These are phyloP conservation scores for Rhizopogon salebrosus DNA, from an alignment of 768 basidiomycete species.

Conservation along the genomic window DNA sequence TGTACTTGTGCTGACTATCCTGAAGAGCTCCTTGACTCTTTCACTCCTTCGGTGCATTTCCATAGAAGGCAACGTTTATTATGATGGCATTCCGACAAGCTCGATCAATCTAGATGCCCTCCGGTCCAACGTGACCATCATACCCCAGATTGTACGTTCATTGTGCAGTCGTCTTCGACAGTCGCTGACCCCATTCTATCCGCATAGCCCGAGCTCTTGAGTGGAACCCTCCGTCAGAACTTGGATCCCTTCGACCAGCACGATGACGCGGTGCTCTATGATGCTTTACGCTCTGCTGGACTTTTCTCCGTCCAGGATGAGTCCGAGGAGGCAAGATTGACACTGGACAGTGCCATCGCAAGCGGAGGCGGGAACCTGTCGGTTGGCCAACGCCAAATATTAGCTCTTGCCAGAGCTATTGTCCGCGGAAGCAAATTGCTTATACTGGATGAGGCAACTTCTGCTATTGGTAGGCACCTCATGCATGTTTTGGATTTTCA, in stretches of 20 bases:
- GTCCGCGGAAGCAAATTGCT: conserved; percentile 52
- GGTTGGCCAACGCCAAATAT: conserved; percentile 56
- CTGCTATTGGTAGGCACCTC: neutral
- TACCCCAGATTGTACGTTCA: conserved; percentile 46
- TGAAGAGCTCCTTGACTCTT: conserved; percentile 44
- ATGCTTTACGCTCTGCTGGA: conserved; percentile 44
- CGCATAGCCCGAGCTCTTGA: conserved; percentile 44
- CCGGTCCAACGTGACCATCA: conserved; percentile 51
- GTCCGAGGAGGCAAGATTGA: conserved; percentile 31
- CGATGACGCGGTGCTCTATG: conserved; percentile 48
- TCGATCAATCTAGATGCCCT: conserved; percentile 49
- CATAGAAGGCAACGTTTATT: conserved; percentile 46
- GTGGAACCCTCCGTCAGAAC: conserved; percentile 52
- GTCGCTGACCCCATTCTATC: neutral
- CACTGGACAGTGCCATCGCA: conserved; percentile 40
- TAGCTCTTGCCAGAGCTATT: conserved; percentile 56
- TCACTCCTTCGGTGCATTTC: conserved; percentile 50
- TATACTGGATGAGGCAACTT: conserved; percentile 50
- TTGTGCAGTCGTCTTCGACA: neutral
- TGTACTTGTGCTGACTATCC: neutral
- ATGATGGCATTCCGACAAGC: conserved; percentile 43
- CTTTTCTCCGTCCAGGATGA: conserved; percentile 36
- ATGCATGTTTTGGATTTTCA: neutral
- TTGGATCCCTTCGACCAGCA: conserved; percentile 56
- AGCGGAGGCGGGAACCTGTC: conserved; percentile 43